Evolutionary conservation across 2,329 filamentous ascomycete genomes (phyloP), one percentile per base, ranked within the genome.

Genomic region (Hymenoscyphus scutula): DNA sequence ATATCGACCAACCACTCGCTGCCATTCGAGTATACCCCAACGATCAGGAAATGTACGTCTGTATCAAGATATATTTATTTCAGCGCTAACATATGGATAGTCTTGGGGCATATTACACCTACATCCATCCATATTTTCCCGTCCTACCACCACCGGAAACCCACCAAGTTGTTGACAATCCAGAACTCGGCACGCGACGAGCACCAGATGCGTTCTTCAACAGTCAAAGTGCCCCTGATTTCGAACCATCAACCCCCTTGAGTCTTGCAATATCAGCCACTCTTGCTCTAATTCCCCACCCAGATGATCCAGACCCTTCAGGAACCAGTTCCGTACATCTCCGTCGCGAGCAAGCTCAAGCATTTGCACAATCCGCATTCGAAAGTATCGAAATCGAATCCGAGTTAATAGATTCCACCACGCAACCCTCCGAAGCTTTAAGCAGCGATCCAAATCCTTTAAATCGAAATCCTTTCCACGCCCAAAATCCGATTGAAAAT

Each of bases 41-140:
- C 45, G 70, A 72, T 53, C 65, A 69, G 37, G 70, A 70, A 59
- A 71, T 72, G 71, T 70, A 60, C 66, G 66, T 60, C 25, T 4
- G n/a, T 37, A 8, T 25, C 25, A 11, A 17, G 25, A 23, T 30
- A 13, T 5, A 30, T 17, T 27, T 17, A 23, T 37, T 29, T 32
- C 27, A 27, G 13, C 11, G 30, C 32, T 58, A 27, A 61, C n/a
- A 11, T 23, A 15, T 45, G 15, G 25, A 7, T 51, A 79, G 77
- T 59, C 72, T 82, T 23, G 77, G 81, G 62, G 81, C 79, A 3
- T 83, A 83, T 68, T 83, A 83, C 64, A 76, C 79, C 61, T 83
- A 78, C 75, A 79, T 82, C 61, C 81, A 83, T 63, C 77, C 79
- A 0, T 82, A 77, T 62, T 78, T 82, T 19, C 80, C 81, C 3